Conservation (phyloP, 345 rosid genomes). For the Geranium brycei region DNA sequence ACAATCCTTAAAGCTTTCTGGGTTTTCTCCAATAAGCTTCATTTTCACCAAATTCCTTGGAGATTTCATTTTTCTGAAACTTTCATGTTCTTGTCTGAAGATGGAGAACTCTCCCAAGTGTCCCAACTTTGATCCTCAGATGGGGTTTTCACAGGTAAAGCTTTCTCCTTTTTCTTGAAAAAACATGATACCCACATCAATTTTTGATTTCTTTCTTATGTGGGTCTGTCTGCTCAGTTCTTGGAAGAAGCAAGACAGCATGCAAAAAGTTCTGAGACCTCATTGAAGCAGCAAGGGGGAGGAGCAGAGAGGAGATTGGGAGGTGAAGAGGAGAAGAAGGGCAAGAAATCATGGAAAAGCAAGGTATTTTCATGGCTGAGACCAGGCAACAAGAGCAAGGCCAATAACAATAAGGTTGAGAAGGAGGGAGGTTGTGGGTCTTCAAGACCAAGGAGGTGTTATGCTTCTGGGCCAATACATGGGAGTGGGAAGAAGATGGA, state of each 20-base stretch:
- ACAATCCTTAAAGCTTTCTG: background rate
- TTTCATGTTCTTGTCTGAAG: background rate
- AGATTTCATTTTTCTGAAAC: background rate
- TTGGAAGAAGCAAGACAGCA: slow-evolving; percentile 36
- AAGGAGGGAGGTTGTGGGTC: too few relatives aligned
- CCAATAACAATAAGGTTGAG: background rate
- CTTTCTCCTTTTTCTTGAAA: background rate
- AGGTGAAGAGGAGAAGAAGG: background rate
- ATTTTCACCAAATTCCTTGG: too few relatives aligned
- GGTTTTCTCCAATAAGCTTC: too few relatives aligned
- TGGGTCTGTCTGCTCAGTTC: slow-evolving; percentile 24
- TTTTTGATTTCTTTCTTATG: background rate
- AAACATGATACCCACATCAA: background rate
- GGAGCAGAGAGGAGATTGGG: background rate
- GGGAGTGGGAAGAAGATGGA: background rate
- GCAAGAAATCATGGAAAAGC: background rate
- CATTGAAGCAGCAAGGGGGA: background rate
- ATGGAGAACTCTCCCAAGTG: background rate
- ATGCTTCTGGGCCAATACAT: background rate
- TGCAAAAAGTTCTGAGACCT: slow-evolving; percentile 5
- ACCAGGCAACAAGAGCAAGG: slow-evolving; percentile 25
- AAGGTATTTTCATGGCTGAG: slow-evolving; percentile 39
- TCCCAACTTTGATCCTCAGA: background rate
- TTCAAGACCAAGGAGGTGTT: background rate
- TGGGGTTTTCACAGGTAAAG: background rate